Base-by-base conservation (phyloP, 805 yeast genomes). In the Candida sphagnicola region DNA sequence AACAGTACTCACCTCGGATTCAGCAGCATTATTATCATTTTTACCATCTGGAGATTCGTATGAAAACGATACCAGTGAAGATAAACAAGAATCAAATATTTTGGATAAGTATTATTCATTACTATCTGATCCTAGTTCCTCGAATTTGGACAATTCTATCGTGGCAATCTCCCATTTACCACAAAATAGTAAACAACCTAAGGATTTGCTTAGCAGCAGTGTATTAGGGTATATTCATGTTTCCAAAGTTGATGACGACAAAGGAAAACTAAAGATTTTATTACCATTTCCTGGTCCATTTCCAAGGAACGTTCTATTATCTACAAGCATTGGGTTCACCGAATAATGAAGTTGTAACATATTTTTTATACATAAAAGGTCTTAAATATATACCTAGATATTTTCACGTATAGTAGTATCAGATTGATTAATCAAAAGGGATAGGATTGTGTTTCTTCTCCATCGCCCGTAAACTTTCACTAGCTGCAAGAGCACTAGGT, bases 401-500 rank as follows among this genome's bases (percentile, higher is more conserved):
- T n/a, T n/a, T n/a, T n/a, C n/a, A n/a, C n/a, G n/a, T n/a, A 11
- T 21, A 21, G 25, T 21, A 21, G 25, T 21, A 21, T 8, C 11
- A 21, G 13, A 16, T 10, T 30, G 6, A 12, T 38, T 52, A 85
- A 57, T 85, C 93, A 65, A 83, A 85, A 1, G 91, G 91, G 16
- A 84, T 62, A 10, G 33, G 25, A 39, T 57, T 57, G 23, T 53
- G 50, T 23, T 56, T 35, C 30, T 43, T 62, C 37, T 69, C 64
- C 41, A 11, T 11, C n/a, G 10, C 18, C 25, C 40, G 40, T 15
- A 44, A 18, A 61, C 77, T 64, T 44, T 78, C 81, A 12, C 81
- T 74, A 0, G 96, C 99, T 0, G 96, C 98, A 40, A 89, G 77
- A 0, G 97, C 96, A 62, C 96, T 88, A 0, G 99, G 99, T 2